Percentiles rank a stretch among this genome's conserved stretches.
phyloP scores from a whole-genome alignment of 306 rosid genomes.

The Cicer cuneatum region DNA sequence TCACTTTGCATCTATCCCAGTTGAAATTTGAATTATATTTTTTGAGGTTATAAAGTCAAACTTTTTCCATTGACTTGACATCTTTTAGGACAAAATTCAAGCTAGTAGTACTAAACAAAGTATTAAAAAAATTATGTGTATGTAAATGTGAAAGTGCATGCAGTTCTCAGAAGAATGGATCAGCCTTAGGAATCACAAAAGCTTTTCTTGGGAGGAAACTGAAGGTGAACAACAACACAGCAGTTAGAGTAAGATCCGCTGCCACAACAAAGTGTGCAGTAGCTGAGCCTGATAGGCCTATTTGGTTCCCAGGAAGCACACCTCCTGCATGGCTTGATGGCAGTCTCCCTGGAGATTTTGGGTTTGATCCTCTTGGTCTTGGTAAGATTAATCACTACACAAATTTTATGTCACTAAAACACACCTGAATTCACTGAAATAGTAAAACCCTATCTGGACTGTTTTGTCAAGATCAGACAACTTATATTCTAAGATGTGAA shows the following conservation, averaged over 20 bases:
- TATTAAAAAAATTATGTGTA: not conserved
- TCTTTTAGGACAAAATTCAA: no score
- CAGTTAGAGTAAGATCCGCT: constrained; percentile 42
- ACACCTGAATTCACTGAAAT: not conserved
- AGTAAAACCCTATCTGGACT: not conserved
- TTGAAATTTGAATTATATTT: no score
- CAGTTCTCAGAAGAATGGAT: constrained; percentile 54
- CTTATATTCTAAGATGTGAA: not conserved
- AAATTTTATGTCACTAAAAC: not conserved
- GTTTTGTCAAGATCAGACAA: not conserved
- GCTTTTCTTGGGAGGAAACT: constrained; percentile 50
- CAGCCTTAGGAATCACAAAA: constrained; percentile 42
- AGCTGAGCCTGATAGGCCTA: constrained; percentile 52
- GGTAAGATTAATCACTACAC: constrained; percentile 25
- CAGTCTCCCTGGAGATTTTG: constrained; percentile 56
- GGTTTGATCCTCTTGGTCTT: constrained; percentile 55
- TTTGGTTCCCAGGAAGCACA: constrained; percentile 53
- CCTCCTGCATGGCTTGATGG: constrained; percentile 57
- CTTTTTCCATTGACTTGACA: no score
- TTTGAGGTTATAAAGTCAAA: no score
- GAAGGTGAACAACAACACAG: constrained; percentile 35
- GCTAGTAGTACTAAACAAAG: not conserved
- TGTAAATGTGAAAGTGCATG: constrained; percentile 13
- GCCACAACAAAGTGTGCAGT: constrained; percentile 44
- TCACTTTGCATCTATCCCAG: no score